These are phyloP conservation scores for Amanita pseudoporphyria DNA, from an alignment of 768 basidiomycete species.

Conservation along the genomic window DNA sequence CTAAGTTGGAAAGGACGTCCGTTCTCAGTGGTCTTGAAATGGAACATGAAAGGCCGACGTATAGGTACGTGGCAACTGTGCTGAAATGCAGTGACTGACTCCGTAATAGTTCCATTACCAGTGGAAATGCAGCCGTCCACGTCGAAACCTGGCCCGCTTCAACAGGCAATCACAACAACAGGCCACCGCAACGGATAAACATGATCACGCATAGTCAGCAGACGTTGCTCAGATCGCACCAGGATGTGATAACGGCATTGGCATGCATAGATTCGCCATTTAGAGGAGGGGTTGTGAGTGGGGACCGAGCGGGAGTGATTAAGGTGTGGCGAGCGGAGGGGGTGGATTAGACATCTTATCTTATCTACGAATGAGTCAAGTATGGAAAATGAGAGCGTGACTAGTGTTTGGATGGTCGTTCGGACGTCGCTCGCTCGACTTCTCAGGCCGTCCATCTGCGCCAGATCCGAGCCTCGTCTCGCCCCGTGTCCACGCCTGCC, in stretches of 20 bases:
- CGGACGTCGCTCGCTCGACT: conserved; percentile 23
- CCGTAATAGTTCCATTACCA: conserved; percentile 23
- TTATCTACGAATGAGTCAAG: conserved; percentile 3
- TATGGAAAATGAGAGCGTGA: conserved; percentile 21
- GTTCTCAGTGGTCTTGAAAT: conserved; percentile 73
- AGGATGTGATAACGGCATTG: conserved; percentile 82
- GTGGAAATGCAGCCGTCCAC: conserved; percentile 39
- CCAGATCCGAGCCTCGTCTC: conserved; percentile 23
- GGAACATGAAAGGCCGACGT: conserved; percentile 68
- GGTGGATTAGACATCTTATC: conserved; percentile 19
- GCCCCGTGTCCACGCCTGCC: conserved; percentile 14
- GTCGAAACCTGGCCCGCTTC: conserved; percentile 55
- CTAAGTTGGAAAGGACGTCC: conserved; percentile 57
- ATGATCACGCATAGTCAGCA: conserved; percentile 78
- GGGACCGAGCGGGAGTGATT: conserved; percentile 80
- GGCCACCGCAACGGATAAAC: conserved; percentile 67
- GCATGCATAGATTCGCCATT: conserved; percentile 89
- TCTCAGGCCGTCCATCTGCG: conserved; percentile 22
- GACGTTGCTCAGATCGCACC: conserved; percentile 76
- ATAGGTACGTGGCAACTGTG: conserved; percentile 44
- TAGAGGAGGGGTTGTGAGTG: conserved; percentile 85
- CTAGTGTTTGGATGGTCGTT: conserved; percentile 30
- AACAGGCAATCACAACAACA: conserved; percentile 42
- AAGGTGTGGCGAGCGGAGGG: conserved; percentile 82
- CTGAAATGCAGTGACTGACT: conserved; percentile 2